Evolutionary conservation across 2,329 filamentous ascomycete species (phyloP).

Genomic region (Fusarium multiceps): DNA sequence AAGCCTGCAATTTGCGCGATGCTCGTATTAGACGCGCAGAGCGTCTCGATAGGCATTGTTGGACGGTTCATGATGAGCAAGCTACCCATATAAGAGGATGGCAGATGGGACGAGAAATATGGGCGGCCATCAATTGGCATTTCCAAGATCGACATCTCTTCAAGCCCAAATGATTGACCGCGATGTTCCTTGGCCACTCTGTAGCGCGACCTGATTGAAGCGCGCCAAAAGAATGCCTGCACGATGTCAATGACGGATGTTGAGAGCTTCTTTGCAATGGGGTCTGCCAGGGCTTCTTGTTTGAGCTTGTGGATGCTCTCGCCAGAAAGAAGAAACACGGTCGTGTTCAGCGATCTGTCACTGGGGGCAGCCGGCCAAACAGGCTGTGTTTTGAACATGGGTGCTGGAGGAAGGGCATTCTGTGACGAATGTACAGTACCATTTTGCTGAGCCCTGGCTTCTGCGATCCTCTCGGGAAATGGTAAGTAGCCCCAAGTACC

Average conservation of each 20-base stretch:
- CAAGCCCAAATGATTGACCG: neutral
- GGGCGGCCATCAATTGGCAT: constrained; percentile 15
- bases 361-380: neutral
- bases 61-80: constrained; percentile 2
- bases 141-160: constrained; percentile 9
- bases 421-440: neutral
- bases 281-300: neutral
- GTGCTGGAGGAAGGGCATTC: neutral
- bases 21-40: neutral
- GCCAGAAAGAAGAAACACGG: constrained; percentile 5
- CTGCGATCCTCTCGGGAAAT: neutral
- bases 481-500: constrained; percentile 6
- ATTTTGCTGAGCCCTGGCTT: neutral
- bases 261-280: neutral
- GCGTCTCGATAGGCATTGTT: neutral
- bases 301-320: constrained; percentile 13
- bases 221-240: constrained; percentile 16
- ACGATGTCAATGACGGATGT: neutral
- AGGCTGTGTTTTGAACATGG: neutral
- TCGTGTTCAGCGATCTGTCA: neutral
- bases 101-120: constrained; percentile 6
- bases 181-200: constrained; percentile 5
- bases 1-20: constrained; percentile 1
- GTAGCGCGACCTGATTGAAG: constrained; percentile 8
- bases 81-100: constrained; percentile 14